Evolutionary conservation across 2,329 filamentous ascomycete genomes (phyloP), one percentile per base, ranked within the genome.

Genomic region (Gnomoniopsis smithogilvyi): DNA sequence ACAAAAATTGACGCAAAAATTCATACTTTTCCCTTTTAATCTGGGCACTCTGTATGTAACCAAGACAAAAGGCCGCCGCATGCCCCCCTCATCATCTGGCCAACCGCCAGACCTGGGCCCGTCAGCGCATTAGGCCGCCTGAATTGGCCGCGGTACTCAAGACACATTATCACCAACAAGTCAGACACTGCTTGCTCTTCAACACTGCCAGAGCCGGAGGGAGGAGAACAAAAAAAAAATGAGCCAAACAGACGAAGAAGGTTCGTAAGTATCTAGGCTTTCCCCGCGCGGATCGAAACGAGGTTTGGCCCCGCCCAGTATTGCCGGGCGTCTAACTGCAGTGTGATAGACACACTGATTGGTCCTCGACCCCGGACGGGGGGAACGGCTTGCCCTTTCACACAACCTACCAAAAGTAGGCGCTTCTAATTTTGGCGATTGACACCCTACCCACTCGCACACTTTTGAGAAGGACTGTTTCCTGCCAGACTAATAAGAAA

Each of bases 321-420:
- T 46, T 58, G 63, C 50, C 60, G 54, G 67, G 69, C 69, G 69
- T 70, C 60, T 69, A 70, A 22, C 61, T 69, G 68, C 67, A 68
- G 64, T 59, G 69, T 70, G 69, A 70, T 64, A 24, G 58, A n/a
- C 21, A 12, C 34, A 14, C 47, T 67, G 64, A 69, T 70, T 70
- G 67, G 69, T 36, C 48, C 19, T 7, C 22, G n/a, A 47, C 43
- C 57, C 52, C 49, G 52, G 56, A 51, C 47, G 21, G 26, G 21
- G 26, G 49, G 15, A 46, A 19, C 33, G 22, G 26, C 26, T 30
- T 54, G 15, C 33, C n/a, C n/a, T 17, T 52, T 30, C 26, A 51
- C 10, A 26, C 26, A 33, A 34, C 48, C 34, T 34, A n/a, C 34
- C 30, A 19, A 21, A 36, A 46, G 24, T 17, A 36, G 26, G 26